Base-by-base conservation (phyloP, 1,139 yeast species). In the Suhomyces taliae region DNA sequence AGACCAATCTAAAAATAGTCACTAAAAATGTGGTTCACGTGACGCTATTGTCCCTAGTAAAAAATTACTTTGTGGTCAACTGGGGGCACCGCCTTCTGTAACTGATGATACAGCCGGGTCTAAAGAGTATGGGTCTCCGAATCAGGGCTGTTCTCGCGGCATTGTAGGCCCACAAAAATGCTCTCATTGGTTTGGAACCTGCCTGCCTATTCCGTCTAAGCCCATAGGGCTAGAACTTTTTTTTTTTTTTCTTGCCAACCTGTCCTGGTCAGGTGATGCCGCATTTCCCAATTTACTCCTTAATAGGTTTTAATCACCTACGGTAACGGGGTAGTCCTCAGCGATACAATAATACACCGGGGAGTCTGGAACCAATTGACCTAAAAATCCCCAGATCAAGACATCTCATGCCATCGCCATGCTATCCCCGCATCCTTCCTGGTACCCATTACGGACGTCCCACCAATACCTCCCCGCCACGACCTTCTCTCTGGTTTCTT, bases 181-280 rank as follows among this genome's bases (percentile, higher is more conserved):
- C 8, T 29, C 10, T 11, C 6, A 19, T 4, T 29, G 32, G 32
- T 29, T 29, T 29, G 32, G 11, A 29, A 11, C 32, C 10, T 29
- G 32, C 15, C 2, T 14, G 32, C 32, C 32, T 7, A 7, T 35
- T 14, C 27, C 41, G 41, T 32, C 41, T 39, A 39, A 39, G 41
- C 41, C 41, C 41, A 7, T 8, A 31, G 41, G 41, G 41, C 41
- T 39, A 39, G 41, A 39, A 29, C 34, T 29, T 29, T 9, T 9
- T 29, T 29, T 29, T 19, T 19, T 19, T 19, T 19, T 6, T 19
- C 19, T 19, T 6, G 4, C 24, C 3, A 14, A 14, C 15, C 2
- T 8, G 32, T 8, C 32, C 32, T 11, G 32, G 32, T 29, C 32
- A 29, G 11, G 11, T 29, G 32, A 29, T 7, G 4, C 32, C 7